phyloP scores from a whole-genome alignment of 2,329 filamentous ascomycete species.

The Penicillium expansum region DNA sequence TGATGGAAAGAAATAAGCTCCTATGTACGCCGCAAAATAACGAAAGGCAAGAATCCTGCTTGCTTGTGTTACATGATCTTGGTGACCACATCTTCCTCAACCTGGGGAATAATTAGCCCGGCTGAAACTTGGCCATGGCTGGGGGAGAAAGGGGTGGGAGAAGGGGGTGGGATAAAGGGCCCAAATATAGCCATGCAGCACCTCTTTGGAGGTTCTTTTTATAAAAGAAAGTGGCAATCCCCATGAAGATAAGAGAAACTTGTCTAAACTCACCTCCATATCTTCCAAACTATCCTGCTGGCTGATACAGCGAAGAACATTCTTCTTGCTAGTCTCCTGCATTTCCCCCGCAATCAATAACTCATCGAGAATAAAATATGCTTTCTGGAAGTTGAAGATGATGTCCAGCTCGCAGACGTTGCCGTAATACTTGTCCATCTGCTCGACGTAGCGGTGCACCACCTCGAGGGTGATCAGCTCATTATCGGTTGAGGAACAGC shows the following conservation, averaged over 20 bases:
- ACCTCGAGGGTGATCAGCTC: conserved; percentile 97
- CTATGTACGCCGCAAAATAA: conserved; percentile 26
- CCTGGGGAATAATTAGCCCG: conserved; percentile 58
- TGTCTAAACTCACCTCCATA: conserved; percentile 79
- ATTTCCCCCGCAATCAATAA: conserved; percentile 91
- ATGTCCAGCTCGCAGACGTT: conserved; percentile 99
- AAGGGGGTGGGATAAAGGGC: background rate
- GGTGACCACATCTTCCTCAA: conserved; percentile 79
- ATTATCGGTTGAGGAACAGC: conserved; percentile 95
- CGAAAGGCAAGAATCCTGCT: conserved; percentile 20
- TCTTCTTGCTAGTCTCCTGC: conserved; percentile 99
- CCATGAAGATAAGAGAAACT: conserved; percentile 1
- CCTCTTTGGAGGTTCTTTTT: background rate
- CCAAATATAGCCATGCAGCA: background rate
- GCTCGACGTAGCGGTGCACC: conserved; percentile 98
- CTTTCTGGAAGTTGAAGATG: conserved; percentile 99
- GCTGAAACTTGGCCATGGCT: conserved; percentile 15
- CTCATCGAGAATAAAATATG: conserved; percentile 98
- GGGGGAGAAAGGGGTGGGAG: background rate
- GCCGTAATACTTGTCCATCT: conserved; percentile 99
- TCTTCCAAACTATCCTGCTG: conserved; percentile 98
- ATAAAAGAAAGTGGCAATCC: background rate
- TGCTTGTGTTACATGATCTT: conserved; percentile 71
- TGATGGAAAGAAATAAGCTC: conserved; percentile 19
- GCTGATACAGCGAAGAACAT: conserved; percentile 89